phyloP scores from a whole-genome alignment of 495 filamentous ascomycete species.

The Symbiotaphrina buchneri region DNA sequence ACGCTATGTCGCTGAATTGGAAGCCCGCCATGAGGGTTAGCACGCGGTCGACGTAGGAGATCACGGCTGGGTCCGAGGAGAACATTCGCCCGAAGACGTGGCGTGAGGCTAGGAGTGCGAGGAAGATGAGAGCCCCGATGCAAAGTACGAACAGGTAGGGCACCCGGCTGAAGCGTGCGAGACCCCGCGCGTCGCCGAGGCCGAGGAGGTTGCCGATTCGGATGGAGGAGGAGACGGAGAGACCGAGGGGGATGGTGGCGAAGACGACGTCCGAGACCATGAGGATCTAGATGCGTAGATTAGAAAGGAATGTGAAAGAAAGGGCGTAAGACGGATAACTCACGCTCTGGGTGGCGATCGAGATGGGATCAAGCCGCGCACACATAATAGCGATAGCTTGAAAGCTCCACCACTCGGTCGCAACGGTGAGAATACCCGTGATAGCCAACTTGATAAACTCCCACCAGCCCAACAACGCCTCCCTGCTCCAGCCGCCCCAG shows the following conservation, averaged over 20 bases:
- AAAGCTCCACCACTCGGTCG: background rate
- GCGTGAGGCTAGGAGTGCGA: background rate
- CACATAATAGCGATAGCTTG: background rate
- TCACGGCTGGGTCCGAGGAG: background rate
- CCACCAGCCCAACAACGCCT: background rate
- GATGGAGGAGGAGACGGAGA: conserved; percentile 3
- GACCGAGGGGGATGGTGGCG: background rate
- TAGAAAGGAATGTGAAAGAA: too few relatives aligned
- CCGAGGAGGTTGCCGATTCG: conserved; percentile 10
- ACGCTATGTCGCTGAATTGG: background rate
- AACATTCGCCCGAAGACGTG: background rate
- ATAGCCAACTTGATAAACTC: background rate
- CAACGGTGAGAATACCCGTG: background rate
- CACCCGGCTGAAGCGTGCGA: conserved; percentile 2
- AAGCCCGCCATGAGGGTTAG: background rate
- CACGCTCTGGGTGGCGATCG: background rate
- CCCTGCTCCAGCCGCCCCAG: background rate
- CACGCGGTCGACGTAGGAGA: background rate
- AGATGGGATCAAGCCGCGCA: background rate
- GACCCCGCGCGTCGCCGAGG: conserved; percentile 9
- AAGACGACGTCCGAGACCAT: background rate
- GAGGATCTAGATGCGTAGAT: too few relatives aligned
- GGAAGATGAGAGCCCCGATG: background rate
- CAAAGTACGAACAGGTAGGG: background rate
- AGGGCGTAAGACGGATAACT: too few relatives aligned